phyloP scores from a whole-genome alignment of 192 early-diverging fungal genomes.

The Coemansia sp. region DNA sequence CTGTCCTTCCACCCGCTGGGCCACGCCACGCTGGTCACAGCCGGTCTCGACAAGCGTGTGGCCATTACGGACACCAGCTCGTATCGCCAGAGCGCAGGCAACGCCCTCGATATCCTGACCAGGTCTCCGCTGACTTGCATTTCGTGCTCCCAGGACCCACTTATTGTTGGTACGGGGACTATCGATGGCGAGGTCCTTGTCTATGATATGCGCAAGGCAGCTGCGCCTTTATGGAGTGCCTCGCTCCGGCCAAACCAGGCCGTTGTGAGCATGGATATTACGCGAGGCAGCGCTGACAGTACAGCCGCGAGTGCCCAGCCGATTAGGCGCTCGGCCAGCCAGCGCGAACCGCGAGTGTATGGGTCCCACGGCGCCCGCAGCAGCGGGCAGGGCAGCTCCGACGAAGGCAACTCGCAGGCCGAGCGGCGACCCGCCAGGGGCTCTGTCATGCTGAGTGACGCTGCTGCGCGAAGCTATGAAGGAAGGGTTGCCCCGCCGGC shows the following conservation, averaged over 20 bases:
- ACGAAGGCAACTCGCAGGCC: slow-evolving; percentile 1
- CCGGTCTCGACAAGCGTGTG: slow-evolving; percentile 26
- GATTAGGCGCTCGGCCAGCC: not conserved
- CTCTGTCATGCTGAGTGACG: not conserved
- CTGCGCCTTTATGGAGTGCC: slow-evolving; percentile 21
- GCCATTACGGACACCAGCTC: slow-evolving; percentile 18
- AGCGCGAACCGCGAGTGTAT: slow-evolving; percentile 3
- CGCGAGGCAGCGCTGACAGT: not conserved
- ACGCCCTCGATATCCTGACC: slow-evolving; percentile 2
- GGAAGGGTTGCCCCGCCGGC: too few relatives aligned
- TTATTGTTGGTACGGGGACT: slow-evolving; percentile 17
- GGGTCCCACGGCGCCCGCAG: not conserved
- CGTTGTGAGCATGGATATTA: slow-evolving; percentile 20
- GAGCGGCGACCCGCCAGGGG: slow-evolving; percentile 8
- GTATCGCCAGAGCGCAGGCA: not conserved
- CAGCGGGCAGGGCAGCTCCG: slow-evolving; percentile 2
- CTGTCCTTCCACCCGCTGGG: slow-evolving; percentile 17
- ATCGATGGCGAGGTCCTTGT: slow-evolving; percentile 35
- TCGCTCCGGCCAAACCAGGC: slow-evolving; percentile 3
- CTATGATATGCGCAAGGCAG: slow-evolving; percentile 18
- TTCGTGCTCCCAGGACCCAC: slow-evolving; percentile 8
- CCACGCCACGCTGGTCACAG: slow-evolving; percentile 8
- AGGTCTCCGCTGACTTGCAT: slow-evolving; percentile 27
- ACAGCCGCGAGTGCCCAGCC: slow-evolving; percentile 1
- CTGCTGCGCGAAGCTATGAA: too few relatives aligned